Conservation (phyloP, 129 eudicot species). For the Flaveria linearis region DNA sequence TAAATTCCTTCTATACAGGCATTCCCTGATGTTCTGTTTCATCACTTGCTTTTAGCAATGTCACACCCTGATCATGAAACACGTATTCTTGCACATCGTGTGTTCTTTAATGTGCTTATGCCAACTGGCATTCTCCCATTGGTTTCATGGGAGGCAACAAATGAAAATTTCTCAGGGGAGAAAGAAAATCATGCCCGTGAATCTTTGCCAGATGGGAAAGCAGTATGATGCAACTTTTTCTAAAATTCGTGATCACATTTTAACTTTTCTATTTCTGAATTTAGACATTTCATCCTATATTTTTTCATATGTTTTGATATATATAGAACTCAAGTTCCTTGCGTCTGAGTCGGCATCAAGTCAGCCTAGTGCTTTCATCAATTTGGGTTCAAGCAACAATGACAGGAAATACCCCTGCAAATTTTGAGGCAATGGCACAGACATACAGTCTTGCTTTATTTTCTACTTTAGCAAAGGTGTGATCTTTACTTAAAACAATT, state of each 20-base stretch:
- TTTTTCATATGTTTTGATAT: neutral
- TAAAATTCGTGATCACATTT: constrained; percentile 1
- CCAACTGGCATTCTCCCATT: constrained; percentile 28
- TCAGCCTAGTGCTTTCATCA: constrained; percentile 74
- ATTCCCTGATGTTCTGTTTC: constrained; percentile 84
- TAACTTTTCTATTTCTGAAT: constrained; percentile 9
- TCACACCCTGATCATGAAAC: constrained; percentile 81
- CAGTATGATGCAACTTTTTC: constrained; percentile 40
- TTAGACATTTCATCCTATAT: neutral
- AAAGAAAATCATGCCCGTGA: constrained; percentile 39
- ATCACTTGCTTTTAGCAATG: constrained; percentile 81
- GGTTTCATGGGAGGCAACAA: constrained; percentile 25
- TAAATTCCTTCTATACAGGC: constrained; percentile 43
- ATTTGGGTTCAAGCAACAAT: constrained; percentile 83
- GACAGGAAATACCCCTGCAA: constrained; percentile 56
- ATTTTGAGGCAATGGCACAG: constrained; percentile 79
- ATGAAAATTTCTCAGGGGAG: constrained; percentile 30
- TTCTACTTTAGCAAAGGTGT: constrained; percentile 67
- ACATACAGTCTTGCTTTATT: constrained; percentile 62
- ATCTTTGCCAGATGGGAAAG: constrained; percentile 38
- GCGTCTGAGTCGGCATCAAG: constrained; percentile 80
- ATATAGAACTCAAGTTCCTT: constrained; percentile 54
- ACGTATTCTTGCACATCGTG: constrained; percentile 65
- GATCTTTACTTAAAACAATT: constrained; percentile 2
- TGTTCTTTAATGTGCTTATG: constrained; percentile 43